Evolutionary conservation across 306 rosid genomes (phyloP), one percentile per base, ranked within the genome.

Genomic region (Geum urbanum): DNA sequence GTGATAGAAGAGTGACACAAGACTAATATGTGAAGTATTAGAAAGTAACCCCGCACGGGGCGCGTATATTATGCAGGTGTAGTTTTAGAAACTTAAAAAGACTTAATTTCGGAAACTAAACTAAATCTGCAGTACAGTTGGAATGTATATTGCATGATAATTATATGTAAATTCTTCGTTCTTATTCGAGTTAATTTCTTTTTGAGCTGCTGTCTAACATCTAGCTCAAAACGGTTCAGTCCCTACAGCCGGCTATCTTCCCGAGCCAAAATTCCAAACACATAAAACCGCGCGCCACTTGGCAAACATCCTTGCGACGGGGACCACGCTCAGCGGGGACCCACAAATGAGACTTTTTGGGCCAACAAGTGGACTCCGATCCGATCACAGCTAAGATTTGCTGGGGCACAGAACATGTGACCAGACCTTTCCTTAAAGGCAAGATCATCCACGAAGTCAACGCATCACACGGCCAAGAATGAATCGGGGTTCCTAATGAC

Each of bases 291-390:
- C 22, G 24, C 50, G 51, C 66, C 77, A 59, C 81, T 35, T 78
- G 81, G 56, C 77, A 48, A 35, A 27, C 77, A 67, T 51, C 77
- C 22, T n/a, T 32, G 63, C 27, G 52, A 9, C 4, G 76, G 57
- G 9, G 37, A 27, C 35, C 40, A 40, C 9, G 27, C 22, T 3
- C 6, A 15, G 8, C 14, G 37, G 76, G 77, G 77, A 67, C 74
- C 77, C 66, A 24, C 10, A 0, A 7, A 0, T 13, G 22, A 7
- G 74, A 71, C 64, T 24, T 50, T n/a, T 6, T 7, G 4, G 24
- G 5, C 20, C 11, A 9, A 71, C 37, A 1, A 32, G 37, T 32
- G 37, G 37, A 32, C 37, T 32, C 37, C 37, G 37, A 32, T 32
- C 37, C 37, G 37, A 63, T 45, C 66, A 53, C 68, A 24, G 70